Evolutionary conservation across 2,329 filamentous ascomycete species (phyloP), one percentile per base, ranked within the genome.

Genomic region (Ophiosphaerella korrae): DNA sequence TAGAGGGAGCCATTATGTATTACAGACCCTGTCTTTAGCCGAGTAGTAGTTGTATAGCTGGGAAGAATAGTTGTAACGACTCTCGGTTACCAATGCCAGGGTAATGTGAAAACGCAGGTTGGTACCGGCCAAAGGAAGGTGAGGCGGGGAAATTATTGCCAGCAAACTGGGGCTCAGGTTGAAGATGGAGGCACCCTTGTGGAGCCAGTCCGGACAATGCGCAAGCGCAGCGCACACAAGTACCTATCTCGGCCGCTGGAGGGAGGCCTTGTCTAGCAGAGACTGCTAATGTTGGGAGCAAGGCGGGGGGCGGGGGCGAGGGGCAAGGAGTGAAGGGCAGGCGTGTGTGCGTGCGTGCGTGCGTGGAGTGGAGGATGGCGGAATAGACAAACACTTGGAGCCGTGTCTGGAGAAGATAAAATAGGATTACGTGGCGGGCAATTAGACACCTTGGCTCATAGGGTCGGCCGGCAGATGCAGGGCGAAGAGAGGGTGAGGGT

Each of bases 1-100:
- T 82, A 37, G 72, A 55, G 78, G 84, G 90, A 82, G 90, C 89
- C 92, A 96, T 96, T 92, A 93, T 92, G 84, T 81, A 92, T 92
- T 92, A 90, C 65, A 68, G 67, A 69, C 63, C 61, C 66, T 59
- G 66, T 65, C 50, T 62, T 61, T 57, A 53, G 52, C 48, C 42
- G 45, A 60, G 55, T 39, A 58, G 52, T 53, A 58, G 45, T 57
- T 62, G 45, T 64, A 66, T 60, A 57, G 52, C 48, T 48, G 57
- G 57, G 60, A 63, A 66, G 55, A 56, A 62, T 61, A 52, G 59
- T 66, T 56, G 63, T 53, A 51, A 57, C 39, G 63, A 69, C 66
- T 67, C 68, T 66, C 58, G 64, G 66, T 68, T 71, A 72, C 68
- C 68, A 69, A 68, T 67, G 64, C 68, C 67, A 72, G 71, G 68